Conservation (phyloP, 306 rosid genomes). For the Prunus kanzakura region DNA sequence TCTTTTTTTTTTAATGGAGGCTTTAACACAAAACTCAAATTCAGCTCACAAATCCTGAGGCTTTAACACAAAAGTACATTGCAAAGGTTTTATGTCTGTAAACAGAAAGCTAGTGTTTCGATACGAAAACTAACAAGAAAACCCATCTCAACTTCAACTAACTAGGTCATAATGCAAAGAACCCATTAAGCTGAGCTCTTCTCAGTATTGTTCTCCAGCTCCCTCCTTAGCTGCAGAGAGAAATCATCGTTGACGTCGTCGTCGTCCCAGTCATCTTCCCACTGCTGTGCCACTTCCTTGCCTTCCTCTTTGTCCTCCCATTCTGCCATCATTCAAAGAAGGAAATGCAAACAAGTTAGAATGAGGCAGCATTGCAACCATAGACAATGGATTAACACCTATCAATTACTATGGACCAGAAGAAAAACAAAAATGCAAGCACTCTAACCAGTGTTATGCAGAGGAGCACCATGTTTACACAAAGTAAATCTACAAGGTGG, state of each 20-base stretch:
- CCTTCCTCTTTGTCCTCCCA: conserved; percentile 85
- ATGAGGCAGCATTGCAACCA: not conserved
- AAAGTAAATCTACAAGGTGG: not conserved
- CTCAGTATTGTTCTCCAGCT: conserved; percentile 67
- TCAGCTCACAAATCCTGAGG: not conserved
- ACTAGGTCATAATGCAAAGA: not conserved
- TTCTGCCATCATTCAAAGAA: conserved; percentile 33
- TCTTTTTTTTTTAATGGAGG: not conserved
- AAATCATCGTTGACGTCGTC: conserved; percentile 92
- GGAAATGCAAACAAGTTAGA: not conserved
- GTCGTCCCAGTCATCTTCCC: conserved; percentile 99
- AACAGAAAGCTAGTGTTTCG: conserved; percentile 22
- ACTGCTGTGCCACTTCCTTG: conserved; percentile 74
- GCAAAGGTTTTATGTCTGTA: not conserved
- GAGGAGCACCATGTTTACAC: not conserved
- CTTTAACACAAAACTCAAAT: not conserved
- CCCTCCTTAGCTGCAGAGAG: conserved; percentile 82
- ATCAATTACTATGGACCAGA: not conserved
- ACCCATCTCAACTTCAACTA: not conserved
- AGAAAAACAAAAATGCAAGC: not conserved
- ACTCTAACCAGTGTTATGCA: not conserved
- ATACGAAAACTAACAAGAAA: not conserved
- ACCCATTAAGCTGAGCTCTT: conserved; percentile 28
- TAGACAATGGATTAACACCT: not conserved
- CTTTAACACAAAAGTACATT: not conserved